Base-by-base conservation (phyloP, 2,329 filamentous ascomycete species). In the Fusarium acutatum region DNA sequence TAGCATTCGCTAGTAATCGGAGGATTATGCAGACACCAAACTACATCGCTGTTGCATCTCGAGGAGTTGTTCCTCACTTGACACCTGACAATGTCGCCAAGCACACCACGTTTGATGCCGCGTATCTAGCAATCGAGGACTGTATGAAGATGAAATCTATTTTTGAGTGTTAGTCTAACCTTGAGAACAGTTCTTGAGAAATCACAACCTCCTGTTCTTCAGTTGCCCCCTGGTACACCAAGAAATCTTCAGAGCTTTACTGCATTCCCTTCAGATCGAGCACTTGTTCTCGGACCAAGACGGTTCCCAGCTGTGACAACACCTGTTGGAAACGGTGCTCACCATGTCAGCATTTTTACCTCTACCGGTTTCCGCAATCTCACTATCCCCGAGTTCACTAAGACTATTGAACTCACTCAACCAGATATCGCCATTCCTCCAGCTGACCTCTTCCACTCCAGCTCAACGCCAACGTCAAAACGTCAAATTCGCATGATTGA, bases 81-180 rank as follows among this genome's bases (percentile, higher is more conserved):
- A 93, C 95, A 7, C 95, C 95, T 43, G 96, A 99, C 84, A 93
- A 93, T 69, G 86, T 96, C 73, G 81, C 83, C 44, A 91, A 90
- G 62, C 86, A 92, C 77, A 91, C 91, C 2, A 81, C 88, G 10
- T 86, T 97, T 67, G 85, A 86, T 34, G 93, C 93, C 32, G 87
- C 94, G 7, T 97, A 97, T 80, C 86, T 96, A 78, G 94, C 93
- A 2, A 84, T 98, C 34, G 96, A 99, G 86, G 96, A 99, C 82
- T 98, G 96, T 98, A 87, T 83, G 93, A 83, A 14, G 24, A 35
- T 6, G 10, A 6, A 24, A 43, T 15, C 13, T 15, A 13, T 26
- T 13, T 12, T 26, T 18, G 24, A 30, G 20, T 26, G 32, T 13
- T 24, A 7, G 4, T 47, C 70, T 75, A 50, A 76, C 67, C 26